These are phyloP conservation scores for Arachis hypogaea DNA, from an alignment of 306 rosid species.

Conservation along the genomic window DNA sequence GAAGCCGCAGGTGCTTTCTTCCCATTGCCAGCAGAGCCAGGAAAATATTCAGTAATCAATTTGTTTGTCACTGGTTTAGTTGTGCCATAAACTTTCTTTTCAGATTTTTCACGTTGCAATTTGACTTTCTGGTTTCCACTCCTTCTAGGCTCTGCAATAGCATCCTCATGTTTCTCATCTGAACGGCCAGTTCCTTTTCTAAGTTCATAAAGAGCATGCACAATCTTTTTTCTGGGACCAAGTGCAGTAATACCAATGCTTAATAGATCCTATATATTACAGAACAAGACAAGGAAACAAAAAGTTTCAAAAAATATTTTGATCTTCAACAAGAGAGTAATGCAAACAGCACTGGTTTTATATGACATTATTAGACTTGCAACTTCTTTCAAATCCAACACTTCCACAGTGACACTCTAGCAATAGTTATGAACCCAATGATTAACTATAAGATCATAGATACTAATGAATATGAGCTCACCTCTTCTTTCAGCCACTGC, in stretches of 20 bases:
- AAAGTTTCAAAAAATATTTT: not conserved
- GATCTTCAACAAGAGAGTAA: conserved; percentile 1
- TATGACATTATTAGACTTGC: conserved; percentile 14
- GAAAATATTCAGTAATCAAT: conserved; percentile 84
- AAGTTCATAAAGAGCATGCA: conserved; percentile 65
- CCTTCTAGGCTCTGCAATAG: conserved; percentile 43
- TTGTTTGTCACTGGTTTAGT: conserved; percentile 65
- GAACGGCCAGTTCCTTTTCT: conserved; percentile 51
- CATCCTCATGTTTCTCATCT: conserved; percentile 42
- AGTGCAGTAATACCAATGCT: conserved; percentile 78
- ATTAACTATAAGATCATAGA: not conserved
- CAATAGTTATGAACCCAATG: conserved; percentile 22
- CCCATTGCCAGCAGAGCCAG: conserved; percentile 56
- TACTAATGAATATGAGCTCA: conserved; percentile 27
- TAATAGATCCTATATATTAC: conserved; percentile 68
- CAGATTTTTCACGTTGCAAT: conserved; percentile 46
- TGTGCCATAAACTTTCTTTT: conserved; percentile 44
- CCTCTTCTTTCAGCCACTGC: conserved; percentile 88
- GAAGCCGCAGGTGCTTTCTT: conserved; percentile 53
- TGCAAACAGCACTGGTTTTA: not conserved
- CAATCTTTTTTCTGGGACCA: conserved; percentile 92
- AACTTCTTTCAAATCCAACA: not conserved
- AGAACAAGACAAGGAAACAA: not conserved
- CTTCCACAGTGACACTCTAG: conserved; percentile 17
- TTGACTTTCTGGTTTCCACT: conserved; percentile 48